These are phyloP conservation scores for Spergularia azorica DNA, from an alignment of 179 eudicot genomes.

Conservation along the genomic window DNA sequence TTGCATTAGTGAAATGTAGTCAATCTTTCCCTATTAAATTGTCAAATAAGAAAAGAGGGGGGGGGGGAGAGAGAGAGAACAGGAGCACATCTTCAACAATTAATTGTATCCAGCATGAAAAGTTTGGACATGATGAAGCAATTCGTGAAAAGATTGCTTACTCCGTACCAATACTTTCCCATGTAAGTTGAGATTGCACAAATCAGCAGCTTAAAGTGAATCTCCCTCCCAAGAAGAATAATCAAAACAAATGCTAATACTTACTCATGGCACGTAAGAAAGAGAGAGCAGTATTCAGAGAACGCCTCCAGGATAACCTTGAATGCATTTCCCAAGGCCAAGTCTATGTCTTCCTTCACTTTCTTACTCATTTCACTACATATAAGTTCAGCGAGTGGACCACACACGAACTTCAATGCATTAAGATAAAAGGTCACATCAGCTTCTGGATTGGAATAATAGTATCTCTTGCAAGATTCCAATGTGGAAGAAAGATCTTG, in stretches of 20 bases:
- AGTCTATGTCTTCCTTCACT: constrained; percentile 42
- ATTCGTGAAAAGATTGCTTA: not conserved
- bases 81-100: not conserved
- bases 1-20: not conserved
- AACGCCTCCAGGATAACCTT: constrained; percentile 46
- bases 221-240: constrained; percentile 3
- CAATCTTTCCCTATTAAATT: not conserved
- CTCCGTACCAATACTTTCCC: not conserved
- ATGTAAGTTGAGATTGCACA: not conserved
- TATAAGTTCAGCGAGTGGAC: constrained; percentile 72
- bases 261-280: constrained; percentile 53
- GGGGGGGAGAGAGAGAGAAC: not conserved
- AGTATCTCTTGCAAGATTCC: constrained; percentile 29
- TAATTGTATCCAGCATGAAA: not conserved
- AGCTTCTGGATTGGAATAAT: constrained; percentile 24
- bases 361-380: constrained; percentile 52
- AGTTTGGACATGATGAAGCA: not conserved
- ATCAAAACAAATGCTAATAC: constrained; percentile 2
- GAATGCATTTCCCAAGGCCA: constrained; percentile 32
- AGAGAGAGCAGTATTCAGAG: constrained; percentile 49
- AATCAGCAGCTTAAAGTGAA: not conserved
- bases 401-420: constrained; percentile 74
- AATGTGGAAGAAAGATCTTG: constrained; percentile 40
- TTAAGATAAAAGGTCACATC: constrained; percentile 42
- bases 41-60: not conserved